phyloP scores from a whole-genome alignment of 2,329 filamentous ascomycete genomes.

The Hypomyces rosellus region DNA sequence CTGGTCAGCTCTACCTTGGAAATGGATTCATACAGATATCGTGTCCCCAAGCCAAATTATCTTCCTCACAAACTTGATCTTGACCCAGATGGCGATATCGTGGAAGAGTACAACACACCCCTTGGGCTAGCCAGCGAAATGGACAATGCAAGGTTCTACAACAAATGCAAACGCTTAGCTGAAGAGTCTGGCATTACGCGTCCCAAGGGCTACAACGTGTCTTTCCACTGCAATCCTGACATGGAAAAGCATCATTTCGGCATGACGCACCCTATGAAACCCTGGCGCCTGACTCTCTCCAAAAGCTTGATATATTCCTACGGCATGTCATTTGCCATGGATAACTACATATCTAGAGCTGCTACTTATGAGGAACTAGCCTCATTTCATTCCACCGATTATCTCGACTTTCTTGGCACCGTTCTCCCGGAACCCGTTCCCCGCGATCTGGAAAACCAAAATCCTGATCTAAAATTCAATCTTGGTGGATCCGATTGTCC shows the following conservation, averaged over 20 bases:
- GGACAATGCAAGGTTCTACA: slow-evolving; percentile 51
- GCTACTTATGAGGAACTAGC: slow-evolving; percentile 85
- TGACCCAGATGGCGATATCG: slow-evolving; percentile 45
- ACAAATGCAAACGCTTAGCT: slow-evolving; percentile 51
- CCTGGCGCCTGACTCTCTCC: slow-evolving; percentile 90
- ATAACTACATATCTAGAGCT: slow-evolving; percentile 77
- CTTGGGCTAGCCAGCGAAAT: slow-evolving; percentile 45
- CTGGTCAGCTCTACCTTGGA: slow-evolving; percentile 22
- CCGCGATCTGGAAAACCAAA: slow-evolving; percentile 58
- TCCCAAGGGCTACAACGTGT: slow-evolving; percentile 83
- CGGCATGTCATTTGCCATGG: slow-evolving; percentile 95
- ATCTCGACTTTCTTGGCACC: slow-evolving; percentile 78
- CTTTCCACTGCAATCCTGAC: slow-evolving; percentile 89
- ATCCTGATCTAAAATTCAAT: slow-evolving; percentile 69
- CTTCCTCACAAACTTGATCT: slow-evolving; percentile 48
- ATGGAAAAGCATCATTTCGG: slow-evolving; percentile 98
- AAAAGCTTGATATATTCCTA: slow-evolving; percentile 94
- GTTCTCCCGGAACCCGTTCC: slow-evolving; percentile 59
- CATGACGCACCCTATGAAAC: slow-evolving; percentile 97
- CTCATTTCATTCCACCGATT: slow-evolving; percentile 81
- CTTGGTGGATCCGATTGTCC: slow-evolving; percentile 89
- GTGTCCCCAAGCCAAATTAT: slow-evolving; percentile 54
- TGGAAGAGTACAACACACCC: slow-evolving; percentile 46
- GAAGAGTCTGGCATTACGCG: slow-evolving; percentile 64
- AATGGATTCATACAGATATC: slow-evolving; percentile 44